These are phyloP conservation scores for Ostreobium quekettii DNA, from an alignment of 139 green algal species.

Conservation along the genomic window DNA sequence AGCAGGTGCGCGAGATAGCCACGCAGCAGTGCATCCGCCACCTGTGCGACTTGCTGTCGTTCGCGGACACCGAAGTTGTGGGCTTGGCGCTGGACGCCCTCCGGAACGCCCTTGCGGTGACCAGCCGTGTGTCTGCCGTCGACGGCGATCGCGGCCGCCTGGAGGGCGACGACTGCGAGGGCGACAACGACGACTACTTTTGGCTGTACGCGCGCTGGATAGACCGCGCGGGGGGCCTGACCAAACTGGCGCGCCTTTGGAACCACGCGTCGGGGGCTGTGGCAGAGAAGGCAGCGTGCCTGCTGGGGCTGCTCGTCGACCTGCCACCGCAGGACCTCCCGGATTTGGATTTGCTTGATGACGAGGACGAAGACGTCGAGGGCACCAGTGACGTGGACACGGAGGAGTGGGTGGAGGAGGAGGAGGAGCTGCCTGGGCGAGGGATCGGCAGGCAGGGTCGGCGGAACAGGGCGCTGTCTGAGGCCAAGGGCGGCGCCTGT, in stretches of 20 bases:
- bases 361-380: too few relatives aligned
- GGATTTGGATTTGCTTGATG: too few relatives aligned
- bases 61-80: not conserved
- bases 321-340: too few relatives aligned
- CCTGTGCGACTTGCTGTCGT: not conserved
- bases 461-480: too few relatives aligned
- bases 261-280: conserved; percentile 20
- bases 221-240: not conserved
- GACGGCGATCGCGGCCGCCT: not conserved
- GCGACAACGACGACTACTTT: conserved; percentile 17
- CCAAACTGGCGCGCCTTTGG: not conserved
- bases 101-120: too few relatives aligned
- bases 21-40: not conserved
- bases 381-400: too few relatives aligned
- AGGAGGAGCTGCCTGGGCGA: too few relatives aligned
- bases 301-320: too few relatives aligned
- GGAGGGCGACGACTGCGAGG: not conserved
- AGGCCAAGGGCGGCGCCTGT: too few relatives aligned
- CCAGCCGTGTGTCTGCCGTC: not conserved
- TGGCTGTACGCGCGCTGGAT: conserved; percentile 13
- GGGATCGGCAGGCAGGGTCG: too few relatives aligned
- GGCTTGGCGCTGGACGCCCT: not conserved
- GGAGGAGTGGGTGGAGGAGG: too few relatives aligned
- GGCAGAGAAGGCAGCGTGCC: conserved; percentile 28
- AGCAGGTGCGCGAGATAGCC: not conserved